Evolutionary conservation across 306 rosid genomes (phyloP).

Genomic region (Trifolium repens): DNA sequence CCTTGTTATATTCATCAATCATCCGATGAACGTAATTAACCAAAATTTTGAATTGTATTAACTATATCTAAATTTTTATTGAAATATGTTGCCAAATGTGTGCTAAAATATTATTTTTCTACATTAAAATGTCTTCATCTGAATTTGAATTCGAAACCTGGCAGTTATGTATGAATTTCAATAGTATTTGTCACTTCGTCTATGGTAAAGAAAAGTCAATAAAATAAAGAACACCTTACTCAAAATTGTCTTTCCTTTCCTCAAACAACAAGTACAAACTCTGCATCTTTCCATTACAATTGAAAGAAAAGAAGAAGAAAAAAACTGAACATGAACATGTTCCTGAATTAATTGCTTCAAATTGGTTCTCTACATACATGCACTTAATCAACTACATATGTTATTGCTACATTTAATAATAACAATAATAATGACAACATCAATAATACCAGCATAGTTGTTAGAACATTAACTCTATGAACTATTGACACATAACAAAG

Average conservation of each 20-base stretch:
- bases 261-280: background rate
- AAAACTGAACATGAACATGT: constrained; percentile 30
- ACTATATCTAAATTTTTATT: background rate
- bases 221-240: background rate
- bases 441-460: constrained; percentile 38
- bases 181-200: too few relatives aligned
- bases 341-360: constrained; percentile 38
- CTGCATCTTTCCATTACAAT: constrained; percentile 4
- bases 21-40: too few relatives aligned
- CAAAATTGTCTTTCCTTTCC: background rate
- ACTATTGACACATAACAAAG: constrained; percentile 31
- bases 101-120: too few relatives aligned
- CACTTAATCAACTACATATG: constrained; percentile 34
- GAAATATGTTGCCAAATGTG: too few relatives aligned
- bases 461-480: constrained; percentile 36
- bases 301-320: background rate
- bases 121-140: background rate
- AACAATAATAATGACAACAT: background rate
- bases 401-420: constrained; percentile 26
- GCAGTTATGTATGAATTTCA: too few relatives aligned
- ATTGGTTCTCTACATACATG: constrained; percentile 40
- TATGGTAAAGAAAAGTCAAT: background rate
- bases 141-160: too few relatives aligned
- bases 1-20: too few relatives aligned
- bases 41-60: too few relatives aligned